Evolutionary conservation across 2,329 filamentous ascomycete species (phyloP).

Genomic region (Beauveria scarabaeidicola): DNA sequence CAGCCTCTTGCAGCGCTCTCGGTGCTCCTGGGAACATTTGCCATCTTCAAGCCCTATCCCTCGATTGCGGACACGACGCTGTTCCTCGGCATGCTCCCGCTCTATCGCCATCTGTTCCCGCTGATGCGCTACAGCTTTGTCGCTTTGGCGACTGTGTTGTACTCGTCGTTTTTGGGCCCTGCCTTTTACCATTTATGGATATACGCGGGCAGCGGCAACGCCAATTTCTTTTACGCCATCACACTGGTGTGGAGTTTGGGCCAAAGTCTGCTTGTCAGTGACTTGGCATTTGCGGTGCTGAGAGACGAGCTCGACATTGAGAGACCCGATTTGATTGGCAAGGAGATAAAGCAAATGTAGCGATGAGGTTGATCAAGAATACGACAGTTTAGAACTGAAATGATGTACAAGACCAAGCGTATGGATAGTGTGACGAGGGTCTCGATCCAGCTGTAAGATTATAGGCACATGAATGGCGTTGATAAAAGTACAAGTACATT

Average conservation of each 20-base stretch:
- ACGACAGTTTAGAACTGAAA: not conserved
- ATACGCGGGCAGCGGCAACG: constrained; percentile 93
- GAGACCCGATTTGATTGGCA: constrained; percentile 79
- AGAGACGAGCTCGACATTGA: constrained; percentile 93
- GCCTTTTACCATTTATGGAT: constrained; percentile 98
- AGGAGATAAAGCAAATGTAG: constrained; percentile 78
- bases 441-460: not conserved
- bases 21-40: constrained; percentile 79
- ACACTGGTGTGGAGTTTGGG: constrained; percentile 97
- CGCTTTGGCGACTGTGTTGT: constrained; percentile 71
- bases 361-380: not conserved
- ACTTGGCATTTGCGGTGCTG: constrained; percentile 79
- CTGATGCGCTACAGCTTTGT: constrained; percentile 92
- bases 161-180: constrained; percentile 80
- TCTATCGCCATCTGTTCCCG: constrained; percentile 88
- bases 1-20: constrained; percentile 83
- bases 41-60: constrained; percentile 95
- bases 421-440: not conserved
- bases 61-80: constrained; percentile 84
- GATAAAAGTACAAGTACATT: constrained; percentile 4
- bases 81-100: constrained; percentile 72
- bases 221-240: constrained; percentile 99
- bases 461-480: not conserved
- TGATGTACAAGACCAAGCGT: not conserved
- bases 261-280: constrained; percentile 76